Evolutionary conservation across 768 basidiomycete species (phyloP), one percentile per base, ranked within the genome.

Genomic region (Podaxis mareebaensis): DNA sequence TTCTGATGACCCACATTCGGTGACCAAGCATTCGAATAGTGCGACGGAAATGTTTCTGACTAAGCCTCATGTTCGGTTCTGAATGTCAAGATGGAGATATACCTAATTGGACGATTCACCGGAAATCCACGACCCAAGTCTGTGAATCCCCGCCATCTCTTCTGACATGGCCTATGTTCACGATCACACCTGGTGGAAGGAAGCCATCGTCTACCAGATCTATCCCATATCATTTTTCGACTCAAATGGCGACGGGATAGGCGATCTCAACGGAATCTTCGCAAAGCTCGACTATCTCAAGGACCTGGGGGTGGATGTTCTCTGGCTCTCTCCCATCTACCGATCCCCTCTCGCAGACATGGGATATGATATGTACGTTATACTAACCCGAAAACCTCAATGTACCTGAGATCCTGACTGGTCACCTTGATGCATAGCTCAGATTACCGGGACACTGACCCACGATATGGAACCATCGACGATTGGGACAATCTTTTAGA

Each of bases 291-390:
- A 88, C 66, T 90, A 93, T 71, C 76, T 92, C 58, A 81, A 85
- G 60, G 81, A 84, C 53, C 79, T 93, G 4, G 90, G 89, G 0
- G 85, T 87, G 3, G 83, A 89, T 65, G 80, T 86, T 0, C 68
- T 91, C 15, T 92, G 90, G 90, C 79, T 92, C 15, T 84, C 80
- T 3, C 89, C 90, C 8, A 90, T 92, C 46, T 92, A 90, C 74
- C 78, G 80, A 58, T 86, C 84, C 1, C 90, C 89, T 0, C 76
- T 84, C 60, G 85, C 83, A 2, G 89, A 91, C 72, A 90, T 90
- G 88, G 89, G 88, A 7, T 89, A 90, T 63, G 87, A 89, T 68
- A 88, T 88, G 85, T 86, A 67, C 61, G 80, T 74, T 4, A 38
- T 20, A 24, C 44, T 53, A 17, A 11, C 11, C 36, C 39, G 30